Conservation (phyloP, 2,329 filamentous ascomycete species). For the Aspergillus puulaauensis region DNA sequence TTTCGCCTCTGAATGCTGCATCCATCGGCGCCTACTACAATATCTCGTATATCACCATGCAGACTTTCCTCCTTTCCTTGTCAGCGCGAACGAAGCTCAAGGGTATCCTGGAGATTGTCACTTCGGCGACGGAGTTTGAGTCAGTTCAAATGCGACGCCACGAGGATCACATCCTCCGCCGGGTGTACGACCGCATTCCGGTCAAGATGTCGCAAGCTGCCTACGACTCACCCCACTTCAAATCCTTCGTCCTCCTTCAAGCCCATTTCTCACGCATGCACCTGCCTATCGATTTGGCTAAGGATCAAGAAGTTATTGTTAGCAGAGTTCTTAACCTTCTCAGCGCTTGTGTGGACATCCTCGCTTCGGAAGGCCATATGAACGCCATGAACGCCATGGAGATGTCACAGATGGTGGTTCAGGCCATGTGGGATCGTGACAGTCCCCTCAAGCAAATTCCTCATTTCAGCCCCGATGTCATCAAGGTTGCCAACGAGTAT, state of each 20-base stretch:
- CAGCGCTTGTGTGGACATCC: constrained; percentile 88
- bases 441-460: constrained; percentile 97
- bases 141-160: constrained; percentile 90
- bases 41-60: constrained; percentile 98
- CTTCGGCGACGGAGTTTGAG: constrained; percentile 95
- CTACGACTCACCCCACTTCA: constrained; percentile 96
- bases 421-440: constrained; percentile 98
- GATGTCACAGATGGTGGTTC: constrained; percentile 98
- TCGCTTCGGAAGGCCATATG: constrained; percentile 91
- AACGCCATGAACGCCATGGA: constrained; percentile 99
- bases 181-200: constrained; percentile 90
- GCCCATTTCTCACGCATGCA: constrained; percentile 98
- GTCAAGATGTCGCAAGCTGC: constrained; percentile 89
- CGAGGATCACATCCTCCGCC: constrained; percentile 81
- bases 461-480: constrained; percentile 80
- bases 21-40: constrained; percentile 99
- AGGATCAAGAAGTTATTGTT: constrained; percentile 88
- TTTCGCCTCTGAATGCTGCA: constrained; percentile 87
- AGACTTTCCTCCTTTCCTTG: constrained; percentile 92
- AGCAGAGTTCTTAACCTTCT: constrained; percentile 82
- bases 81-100: constrained; percentile 90
- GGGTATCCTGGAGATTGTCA: constrained; percentile 94
- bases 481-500: constrained; percentile 78
- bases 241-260: constrained; percentile 94
- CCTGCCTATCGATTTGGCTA: constrained; percentile 88